Evolutionary conservation across 1,284 basidiomycete species (phyloP), one percentile per base, ranked within the genome.

Genomic region (Rhodofomes roseus): DNA sequence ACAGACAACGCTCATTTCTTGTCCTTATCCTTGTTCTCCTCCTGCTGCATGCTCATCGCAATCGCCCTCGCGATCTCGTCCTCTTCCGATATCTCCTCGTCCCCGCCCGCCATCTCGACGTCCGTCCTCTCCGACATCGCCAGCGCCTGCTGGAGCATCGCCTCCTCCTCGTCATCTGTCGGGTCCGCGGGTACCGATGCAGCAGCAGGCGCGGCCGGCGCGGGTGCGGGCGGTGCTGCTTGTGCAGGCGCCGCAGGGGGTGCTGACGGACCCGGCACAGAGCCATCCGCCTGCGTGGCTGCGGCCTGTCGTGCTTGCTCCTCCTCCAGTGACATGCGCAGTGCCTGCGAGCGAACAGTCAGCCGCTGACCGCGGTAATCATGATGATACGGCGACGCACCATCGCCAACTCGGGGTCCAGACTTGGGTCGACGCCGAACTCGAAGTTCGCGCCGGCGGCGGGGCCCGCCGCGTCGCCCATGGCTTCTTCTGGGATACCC

Each of bases 391-490:
- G 59, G 43, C 27, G 29, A 73, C 77, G 60, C 62, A 95, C 95
- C 95, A 98, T 96, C 2, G 97, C 97, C 57, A 99, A 81, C 72
- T 99, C 96, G 0, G 97, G 97, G 74, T 98, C 96, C 66, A 97
- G 81, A 70, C 86, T 93, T 1, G 96, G 95, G 73, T 99, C 96
- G 18, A 99, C 88, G 51, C 93, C 95, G 67, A 95, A 95, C 67
- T 95, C 93, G 68, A 90, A 95, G 63, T 84, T 83, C 31, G 76
- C 75, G 18, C 74, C 79, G 25, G 76, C 81, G 2, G 80, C 74
- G 36, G 80, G 79, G 27, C 79, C 78, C 16, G 77, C 80, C 0
- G 75, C 77, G n/a, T 78, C 78, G 16, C 79, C 83, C 66, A 83
- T 82, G 6, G 84, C 78, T 58, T 85, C 86, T 29, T 85, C 84